Base-by-base conservation (phyloP, 768 basidiomycete species). In the Termitomyces sp. region DNA sequence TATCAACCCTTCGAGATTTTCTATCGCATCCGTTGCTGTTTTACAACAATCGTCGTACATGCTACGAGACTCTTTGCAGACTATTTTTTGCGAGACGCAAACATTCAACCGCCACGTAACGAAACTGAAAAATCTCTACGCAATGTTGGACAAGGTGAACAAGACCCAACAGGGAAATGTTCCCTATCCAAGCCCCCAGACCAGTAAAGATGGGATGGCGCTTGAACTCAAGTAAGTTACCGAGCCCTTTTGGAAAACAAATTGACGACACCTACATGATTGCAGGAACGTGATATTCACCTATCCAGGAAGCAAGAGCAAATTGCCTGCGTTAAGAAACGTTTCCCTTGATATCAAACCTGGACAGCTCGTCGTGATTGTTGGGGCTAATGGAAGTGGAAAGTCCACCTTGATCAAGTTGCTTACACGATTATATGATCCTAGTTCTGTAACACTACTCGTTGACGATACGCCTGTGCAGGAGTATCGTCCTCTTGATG, bases 371-470 rank as follows among this genome's bases (percentile, higher is more conserved):
- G 77, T 81, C 18, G 78, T 84, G 34, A 70, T 86, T n/a, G 83
- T 86, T 7, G 83, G 84, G 28, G 69, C 69, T 2, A 86, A 85
- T 60, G 83, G 83, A 5, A 77, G 77, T 53, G 82, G 82, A 1
- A 84, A 84, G 60, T 78, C 79, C 4, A 81, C 81, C 0, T 59
- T 84, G 20, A 68, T 84, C 18, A 81, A 81, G 46, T 68, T 85
- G 13, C 66, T 86, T 4, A 71, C 80, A 0, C 70, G 81, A 1
- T 63, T 83, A 4, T 83, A 80, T 62, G 77, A 81, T 50, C 73
- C 77, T 0, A 71, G 72, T 0, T 66, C 70, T 0, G 84, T 82
- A 0, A 62, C 72, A 7, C 47, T 85, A 5, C 63, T 77, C 16
- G 69, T 84, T 34, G 78, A 85, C 53, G 76, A 73, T 7, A 37